Conservation (phyloP, 768 basidiomycete genomes). For the Dacryopinax spathularia region DNA sequence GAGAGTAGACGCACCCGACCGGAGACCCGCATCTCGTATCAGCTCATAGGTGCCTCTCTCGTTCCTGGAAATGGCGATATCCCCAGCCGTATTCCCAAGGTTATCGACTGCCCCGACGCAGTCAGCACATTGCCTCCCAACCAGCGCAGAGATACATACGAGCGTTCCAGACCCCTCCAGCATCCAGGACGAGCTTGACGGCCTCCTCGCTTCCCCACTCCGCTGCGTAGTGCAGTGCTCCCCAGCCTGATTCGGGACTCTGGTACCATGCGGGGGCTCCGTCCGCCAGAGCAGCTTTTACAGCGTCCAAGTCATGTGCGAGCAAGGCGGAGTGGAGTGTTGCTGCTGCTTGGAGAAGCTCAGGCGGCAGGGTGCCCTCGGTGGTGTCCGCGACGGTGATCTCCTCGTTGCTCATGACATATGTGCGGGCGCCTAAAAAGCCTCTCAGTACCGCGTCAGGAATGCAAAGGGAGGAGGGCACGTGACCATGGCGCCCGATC, state of each 20-base stretch:
- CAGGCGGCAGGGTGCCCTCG: neutral
- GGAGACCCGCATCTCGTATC: constrained; percentile 85
- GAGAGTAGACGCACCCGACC: constrained; percentile 47
- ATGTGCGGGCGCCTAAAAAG: no score
- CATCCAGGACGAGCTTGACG: constrained; percentile 51
- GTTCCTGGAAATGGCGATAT: constrained; percentile 79
- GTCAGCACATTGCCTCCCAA: constrained; percentile 14
- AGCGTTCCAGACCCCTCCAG: constrained; percentile 85
- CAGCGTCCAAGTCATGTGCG: neutral
- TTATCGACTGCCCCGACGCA: constrained; percentile 45
- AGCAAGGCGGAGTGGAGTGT: neutral
- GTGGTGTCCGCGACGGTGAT: neutral
- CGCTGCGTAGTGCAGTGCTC: constrained; percentile 74
- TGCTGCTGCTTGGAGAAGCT: neutral
- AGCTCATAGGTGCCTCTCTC: constrained; percentile 54
- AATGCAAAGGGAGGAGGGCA: no score
- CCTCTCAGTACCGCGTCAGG: no score
- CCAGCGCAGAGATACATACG: constrained; percentile 32
- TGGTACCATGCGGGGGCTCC: constrained; percentile 79
- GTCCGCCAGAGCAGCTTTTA: neutral
- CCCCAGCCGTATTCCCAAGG: constrained; percentile 69
- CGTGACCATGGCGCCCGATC: no score
- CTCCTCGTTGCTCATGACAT: neutral
- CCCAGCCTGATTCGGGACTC: constrained; percentile 61
- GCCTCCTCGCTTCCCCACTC: constrained; percentile 54